Evolutionary conservation across 1,284 basidiomycete species (phyloP).

Genomic region (Flammula alnicola): DNA sequence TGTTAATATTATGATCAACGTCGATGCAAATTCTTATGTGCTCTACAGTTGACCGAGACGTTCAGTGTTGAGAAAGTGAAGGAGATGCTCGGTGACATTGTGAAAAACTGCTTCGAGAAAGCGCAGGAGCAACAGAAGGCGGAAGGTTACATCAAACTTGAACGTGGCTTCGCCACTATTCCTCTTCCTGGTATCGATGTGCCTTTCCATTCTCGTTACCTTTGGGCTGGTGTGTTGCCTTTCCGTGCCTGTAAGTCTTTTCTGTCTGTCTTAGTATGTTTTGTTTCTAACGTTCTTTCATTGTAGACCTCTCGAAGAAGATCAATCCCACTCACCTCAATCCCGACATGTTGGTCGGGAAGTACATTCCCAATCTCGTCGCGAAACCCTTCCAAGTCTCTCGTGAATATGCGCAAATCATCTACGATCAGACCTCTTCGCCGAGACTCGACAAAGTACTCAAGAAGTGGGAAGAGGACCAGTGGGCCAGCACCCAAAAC

Average conservation of each 20-base stretch:
- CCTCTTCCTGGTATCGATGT: constrained; percentile 98
- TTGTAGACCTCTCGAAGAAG: constrained; percentile 93
- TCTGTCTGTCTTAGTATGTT: neutral
- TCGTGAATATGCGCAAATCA: constrained; percentile 90
- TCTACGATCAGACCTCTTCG: constrained; percentile 94
- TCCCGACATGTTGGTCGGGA: constrained; percentile 89
- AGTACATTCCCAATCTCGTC: constrained; percentile 97
- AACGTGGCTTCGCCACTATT: constrained; percentile 96
- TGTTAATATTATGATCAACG: constrained; percentile 1
- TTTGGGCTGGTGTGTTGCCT: constrained; percentile 98
- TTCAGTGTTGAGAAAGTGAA: constrained; percentile 89
- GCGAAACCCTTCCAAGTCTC: constrained; percentile 93
- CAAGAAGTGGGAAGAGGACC: constrained; percentile 91
- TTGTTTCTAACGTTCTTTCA: constrained; percentile 7
- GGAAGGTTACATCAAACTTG: constrained; percentile 92
- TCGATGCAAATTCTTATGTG: constrained; percentile 10
- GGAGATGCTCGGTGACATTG: constrained; percentile 90
- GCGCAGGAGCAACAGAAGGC: constrained; percentile 82
- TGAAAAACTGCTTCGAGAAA: constrained; percentile 80
- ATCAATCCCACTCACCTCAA: constrained; percentile 91
- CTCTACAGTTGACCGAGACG: constrained; percentile 76
- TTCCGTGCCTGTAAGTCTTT: constrained; percentile 84
- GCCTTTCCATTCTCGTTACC: constrained; percentile 98
- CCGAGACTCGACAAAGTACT: constrained; percentile 93
- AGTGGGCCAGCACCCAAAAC: constrained; percentile 83